phyloP scores from a whole-genome alignment of 768 basidiomycete species.

The Porphyrellus cyaneotinctus region DNA sequence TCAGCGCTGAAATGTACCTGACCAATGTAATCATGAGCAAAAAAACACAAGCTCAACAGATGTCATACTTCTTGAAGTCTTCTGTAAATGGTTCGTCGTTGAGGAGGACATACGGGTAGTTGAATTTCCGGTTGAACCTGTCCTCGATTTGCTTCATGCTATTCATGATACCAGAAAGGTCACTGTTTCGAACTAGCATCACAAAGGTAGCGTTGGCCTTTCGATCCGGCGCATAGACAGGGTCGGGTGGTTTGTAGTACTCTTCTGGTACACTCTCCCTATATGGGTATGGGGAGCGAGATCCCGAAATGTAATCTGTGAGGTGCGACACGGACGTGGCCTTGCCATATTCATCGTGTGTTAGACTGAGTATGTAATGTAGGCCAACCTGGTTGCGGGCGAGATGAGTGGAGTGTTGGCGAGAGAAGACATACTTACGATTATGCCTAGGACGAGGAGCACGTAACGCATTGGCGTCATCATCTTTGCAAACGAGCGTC shows the following conservation, averaged over 20 bases:
- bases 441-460: slow-evolving; percentile 40
- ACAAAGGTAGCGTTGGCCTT: slow-evolving; percentile 84
- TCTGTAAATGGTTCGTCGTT: slow-evolving; percentile 81
- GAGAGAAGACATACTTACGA: slow-evolving; percentile 35
- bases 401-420: slow-evolving; percentile 7
- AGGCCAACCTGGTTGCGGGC: slow-evolving; percentile 31
- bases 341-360: slow-evolving; percentile 40
- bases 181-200: slow-evolving; percentile 68
- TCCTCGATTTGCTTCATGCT: slow-evolving; percentile 81
- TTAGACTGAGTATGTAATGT: slow-evolving; percentile 40
- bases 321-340: slow-evolving; percentile 38
- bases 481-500: slow-evolving; percentile 32
- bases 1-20: slow-evolving; percentile 33
- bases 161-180: slow-evolving; percentile 52
- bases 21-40: slow-evolving; percentile 6
- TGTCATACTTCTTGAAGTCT: slow-evolving; percentile 60
- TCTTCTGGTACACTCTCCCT: slow-evolving; percentile 57
- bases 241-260: slow-evolving; percentile 45
- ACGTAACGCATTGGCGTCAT: slow-evolving; percentile 63
- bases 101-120: slow-evolving; percentile 86
- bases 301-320: slow-evolving; percentile 20
- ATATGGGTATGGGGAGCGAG: slow-evolving; percentile 50
- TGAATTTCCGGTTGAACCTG: slow-evolving; percentile 74
- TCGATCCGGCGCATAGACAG: slow-evolving; percentile 38
- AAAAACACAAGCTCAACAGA: not conserved